Evolutionary conservation across 805 yeast genomes (phyloP).

Genomic region (Danielia reshetovae): DNA sequence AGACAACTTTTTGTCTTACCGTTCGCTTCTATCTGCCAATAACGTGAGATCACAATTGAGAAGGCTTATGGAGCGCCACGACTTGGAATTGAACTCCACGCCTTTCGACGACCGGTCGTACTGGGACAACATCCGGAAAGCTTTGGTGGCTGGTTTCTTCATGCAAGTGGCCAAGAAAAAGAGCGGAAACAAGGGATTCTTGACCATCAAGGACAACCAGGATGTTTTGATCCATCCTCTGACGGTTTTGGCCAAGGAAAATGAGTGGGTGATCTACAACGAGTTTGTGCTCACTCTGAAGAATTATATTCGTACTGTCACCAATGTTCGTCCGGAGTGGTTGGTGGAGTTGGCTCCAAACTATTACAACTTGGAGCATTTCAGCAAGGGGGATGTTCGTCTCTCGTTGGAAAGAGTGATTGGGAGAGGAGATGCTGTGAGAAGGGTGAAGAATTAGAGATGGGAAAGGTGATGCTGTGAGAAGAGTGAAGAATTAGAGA

Average conservation of each 20-base stretch:
- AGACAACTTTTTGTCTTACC: constrained; percentile 77
- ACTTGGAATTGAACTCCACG: constrained; percentile 67
- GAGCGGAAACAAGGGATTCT: constrained; percentile 71
- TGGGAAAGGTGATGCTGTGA: constrained; percentile 43
- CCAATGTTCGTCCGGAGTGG: constrained; percentile 90
- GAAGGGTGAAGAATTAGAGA: constrained; percentile 26
- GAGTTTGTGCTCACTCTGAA: constrained; percentile 93
- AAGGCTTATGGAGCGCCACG: constrained; percentile 78
- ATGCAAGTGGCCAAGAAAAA: constrained; percentile 97
- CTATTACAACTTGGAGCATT: constrained; percentile 60
- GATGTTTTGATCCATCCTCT: constrained; percentile 94
- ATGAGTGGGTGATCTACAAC: constrained; percentile 92
- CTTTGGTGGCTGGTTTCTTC: constrained; percentile 88
- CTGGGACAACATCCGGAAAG: constrained; percentile 77
- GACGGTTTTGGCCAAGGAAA: constrained; percentile 81
- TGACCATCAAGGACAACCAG: constrained; percentile 93
- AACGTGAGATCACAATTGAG: constrained; percentile 81
- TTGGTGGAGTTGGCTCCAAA: constrained; percentile 74
- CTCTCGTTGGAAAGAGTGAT: constrained; percentile 62
- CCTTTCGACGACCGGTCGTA: constrained; percentile 56
- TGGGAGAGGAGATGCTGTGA: constrained; percentile 43
- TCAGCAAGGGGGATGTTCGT: constrained; percentile 67
- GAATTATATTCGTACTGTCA: constrained; percentile 92
- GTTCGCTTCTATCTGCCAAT: constrained; percentile 83
- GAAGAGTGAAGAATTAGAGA: constrained; percentile 26